These are phyloP conservation scores for Solanum ossicruentum DNA, from an alignment of 257 asterid genomes.

Conservation along the genomic window DNA sequence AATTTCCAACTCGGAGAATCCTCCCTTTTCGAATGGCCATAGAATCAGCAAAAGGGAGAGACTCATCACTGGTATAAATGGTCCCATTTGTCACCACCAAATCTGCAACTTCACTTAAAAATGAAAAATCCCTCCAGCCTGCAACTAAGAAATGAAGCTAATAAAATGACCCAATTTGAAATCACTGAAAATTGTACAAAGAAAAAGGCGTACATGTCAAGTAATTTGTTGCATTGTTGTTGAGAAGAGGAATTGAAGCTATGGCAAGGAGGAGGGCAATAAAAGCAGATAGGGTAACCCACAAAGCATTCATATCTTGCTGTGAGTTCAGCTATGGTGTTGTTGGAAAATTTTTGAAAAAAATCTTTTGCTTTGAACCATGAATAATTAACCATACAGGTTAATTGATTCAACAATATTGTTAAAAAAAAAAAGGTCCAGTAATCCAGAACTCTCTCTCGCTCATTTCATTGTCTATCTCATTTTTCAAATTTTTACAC, in stretches of 20 bases:
- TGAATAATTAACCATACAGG: too few relatives aligned
- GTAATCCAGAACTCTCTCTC: too few relatives aligned
- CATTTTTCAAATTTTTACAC: too few relatives aligned
- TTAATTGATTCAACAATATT: too few relatives aligned
- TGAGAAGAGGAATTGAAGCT: constrained; percentile 10
- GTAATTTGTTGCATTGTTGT: background rate
- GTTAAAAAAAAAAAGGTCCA: too few relatives aligned
- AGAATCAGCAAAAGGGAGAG: constrained; percentile 57
- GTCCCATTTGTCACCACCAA: constrained; percentile 60
- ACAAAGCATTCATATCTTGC: background rate
- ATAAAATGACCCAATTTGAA: background rate
- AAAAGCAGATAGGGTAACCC: constrained; percentile 2
- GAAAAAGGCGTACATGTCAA: background rate
- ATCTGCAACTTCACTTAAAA: constrained; percentile 27
- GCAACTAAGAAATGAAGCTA: background rate
- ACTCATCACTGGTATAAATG: constrained; percentile 61
- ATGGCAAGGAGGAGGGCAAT: constrained; percentile 1
- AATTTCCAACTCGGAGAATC: constrained; percentile 44
- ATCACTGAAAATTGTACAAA: background rate
- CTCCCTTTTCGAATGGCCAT: constrained; percentile 65
- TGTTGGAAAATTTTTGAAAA: too few relatives aligned
- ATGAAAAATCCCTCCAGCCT: constrained; percentile 6
- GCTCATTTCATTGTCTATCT: too few relatives aligned
- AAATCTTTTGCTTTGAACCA: too few relatives aligned
- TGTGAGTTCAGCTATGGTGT: too few relatives aligned